phyloP scores from a whole-genome alignment of 768 basidiomycete species.

The Amanita polypyramis region DNA sequence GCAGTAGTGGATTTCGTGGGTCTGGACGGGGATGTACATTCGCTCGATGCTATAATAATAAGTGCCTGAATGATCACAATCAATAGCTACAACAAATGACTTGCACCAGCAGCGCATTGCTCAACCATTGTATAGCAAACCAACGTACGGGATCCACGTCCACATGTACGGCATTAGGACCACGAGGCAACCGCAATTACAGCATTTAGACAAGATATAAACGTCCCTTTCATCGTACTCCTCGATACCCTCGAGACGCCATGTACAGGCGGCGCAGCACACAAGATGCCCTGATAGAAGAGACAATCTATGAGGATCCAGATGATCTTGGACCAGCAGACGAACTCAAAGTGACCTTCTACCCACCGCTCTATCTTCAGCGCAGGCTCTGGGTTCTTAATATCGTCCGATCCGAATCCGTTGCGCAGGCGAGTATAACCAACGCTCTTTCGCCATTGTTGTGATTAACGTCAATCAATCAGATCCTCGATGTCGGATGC shows the following conservation, averaged over 20 bases:
- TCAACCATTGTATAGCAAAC: no score
- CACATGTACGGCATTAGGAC: not conserved
- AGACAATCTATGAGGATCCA: not conserved
- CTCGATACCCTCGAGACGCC: not conserved
- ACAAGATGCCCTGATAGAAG: constrained; percentile 2
- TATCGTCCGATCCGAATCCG: constrained; percentile 43
- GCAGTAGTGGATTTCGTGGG: constrained; percentile 19
- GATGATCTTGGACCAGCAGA: constrained; percentile 11
- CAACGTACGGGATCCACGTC: no score
- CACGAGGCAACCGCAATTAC: no score
- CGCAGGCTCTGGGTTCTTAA: constrained; percentile 65
- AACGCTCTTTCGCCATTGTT: not conserved
- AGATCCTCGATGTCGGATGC: constrained; percentile 81
- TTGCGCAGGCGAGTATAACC: constrained; percentile 34
- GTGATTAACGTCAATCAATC: not conserved
- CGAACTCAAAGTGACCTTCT: constrained; percentile 50
- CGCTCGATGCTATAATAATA: not conserved
- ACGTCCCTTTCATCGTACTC: no score
- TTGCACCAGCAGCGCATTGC: no score
- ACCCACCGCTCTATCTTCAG: constrained; percentile 58
- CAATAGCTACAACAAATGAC: no score
- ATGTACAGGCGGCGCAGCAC: not conserved
- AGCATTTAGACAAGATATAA: no score
- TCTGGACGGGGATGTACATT: constrained; percentile 27
- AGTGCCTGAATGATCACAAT: no score